Evolutionary conservation across 257 asterid genomes (phyloP), one percentile per base, ranked within the genome.

Genomic region (Hygrophila difformis): DNA sequence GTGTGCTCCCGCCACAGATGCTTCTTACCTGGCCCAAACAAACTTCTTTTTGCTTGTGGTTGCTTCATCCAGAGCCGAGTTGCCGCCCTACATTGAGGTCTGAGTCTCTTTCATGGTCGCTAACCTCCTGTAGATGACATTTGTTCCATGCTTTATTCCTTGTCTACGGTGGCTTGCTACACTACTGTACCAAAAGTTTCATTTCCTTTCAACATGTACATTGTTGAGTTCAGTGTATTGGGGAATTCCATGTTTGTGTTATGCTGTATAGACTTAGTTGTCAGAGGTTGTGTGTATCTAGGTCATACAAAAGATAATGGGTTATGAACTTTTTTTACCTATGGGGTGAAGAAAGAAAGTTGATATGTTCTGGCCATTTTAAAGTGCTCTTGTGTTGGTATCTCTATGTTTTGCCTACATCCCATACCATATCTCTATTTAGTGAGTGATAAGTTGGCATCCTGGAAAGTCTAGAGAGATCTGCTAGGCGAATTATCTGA

Each of bases 41-140:
- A 78, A 96, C 95, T 59, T 76, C 97, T 2, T 86, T 80, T 82
- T 86, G 97, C 83, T 61, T 87, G 37, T 83, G 99, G 99, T 64
- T 91, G 76, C 70, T 86, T 64, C 99, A 91, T 52, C 99, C 99
- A 9, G 97, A 86, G 42, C 91, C 95, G 0, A 70, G 61, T 59
- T 66, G 78, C 70, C 79, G 99, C 36, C 99, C 99, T 18, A 78
- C 71, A 52, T 66, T 78, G 79, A 72, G 79, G 99, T 84, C 63
- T 49, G 61, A 29, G 57, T 60, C 56, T 57, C 6, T 43, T 29
- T 3, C 18, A 15, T n/a, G n/a, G 12, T 23, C 3, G 2, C 34
- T 13, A 34, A 16, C 14, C 43, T 35, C 8, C 13, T 18, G 18
- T 49, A 18, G 49, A 33, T 31, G 17, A 16, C n/a, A n/a, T n/a